Base-by-base conservation (phyloP, 1,284 basidiomycete species). In the Erythrobasidium hasegawianum region DNA sequence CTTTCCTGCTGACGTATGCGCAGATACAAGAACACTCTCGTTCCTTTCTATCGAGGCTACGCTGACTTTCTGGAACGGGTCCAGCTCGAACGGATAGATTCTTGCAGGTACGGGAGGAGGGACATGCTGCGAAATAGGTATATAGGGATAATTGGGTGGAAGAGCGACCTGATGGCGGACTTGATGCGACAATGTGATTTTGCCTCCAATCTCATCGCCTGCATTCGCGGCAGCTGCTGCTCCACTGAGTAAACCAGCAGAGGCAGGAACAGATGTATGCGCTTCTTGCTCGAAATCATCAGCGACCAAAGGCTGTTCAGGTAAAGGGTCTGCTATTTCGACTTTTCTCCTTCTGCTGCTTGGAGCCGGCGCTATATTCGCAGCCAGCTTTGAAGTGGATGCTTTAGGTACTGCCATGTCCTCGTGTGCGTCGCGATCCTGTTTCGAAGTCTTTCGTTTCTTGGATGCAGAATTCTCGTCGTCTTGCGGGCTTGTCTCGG, bases 1-100 rank as follows among this genome's bases (percentile, higher is more conserved):
- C 80, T 98, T 97, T 72, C 95, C 95, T 16, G 95, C 95, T 78
- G 90, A 94, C 1, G 95, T 98, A 80, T 98, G 95, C 0, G 95
- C 95, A 18, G 94, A 97, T 0, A 99, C 96, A 54, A 99, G 83
- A 2, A 98, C 96, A 74, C 89, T 93, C 80, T 99, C 96, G 77
- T 94, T 94, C 49, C 68, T 83, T 78, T 99, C 92, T 67, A 99
- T 98, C 59, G 91, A 94, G 71, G 89, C 84, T 16, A 97, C 87
- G 1, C 95, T 91, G 56, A 97, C 92, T 76, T 87, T 84, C 77
- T 99, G 96, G 81, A 99, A 99, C 22, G 96, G 96, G 80, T 99
- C 96, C 64, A 99, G 84, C 55, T 86, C 88, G 81, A 99, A 99
- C 70, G 92, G 91, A 82, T 97, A 99, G 75, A 88, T 86, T 64